Conservation (phyloP, 2,329 filamentous ascomycete species). For the Cladophialophora chaetospira region DNA sequence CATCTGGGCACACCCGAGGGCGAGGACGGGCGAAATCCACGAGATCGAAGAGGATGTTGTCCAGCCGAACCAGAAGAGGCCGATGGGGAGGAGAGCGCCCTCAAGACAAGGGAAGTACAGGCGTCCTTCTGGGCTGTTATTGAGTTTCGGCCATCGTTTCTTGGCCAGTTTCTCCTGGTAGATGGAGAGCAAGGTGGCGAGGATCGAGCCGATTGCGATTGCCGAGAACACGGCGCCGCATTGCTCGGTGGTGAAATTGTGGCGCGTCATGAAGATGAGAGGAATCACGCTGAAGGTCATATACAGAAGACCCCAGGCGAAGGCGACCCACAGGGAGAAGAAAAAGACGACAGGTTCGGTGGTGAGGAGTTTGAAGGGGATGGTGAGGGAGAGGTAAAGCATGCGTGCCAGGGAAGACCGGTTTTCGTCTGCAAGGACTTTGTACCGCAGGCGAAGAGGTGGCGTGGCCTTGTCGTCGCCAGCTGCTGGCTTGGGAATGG, state of each 20-base stretch:
- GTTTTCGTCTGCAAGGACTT: slow-evolving; percentile 28
- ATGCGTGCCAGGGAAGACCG: slow-evolving; percentile 29
- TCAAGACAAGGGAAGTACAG: slow-evolving; percentile 83
- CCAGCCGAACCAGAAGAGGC: slow-evolving; percentile 80
- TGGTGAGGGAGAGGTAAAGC: slow-evolving; percentile 31
- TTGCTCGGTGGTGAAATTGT: slow-evolving; percentile 68
- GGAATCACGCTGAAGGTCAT: slow-evolving; percentile 80
- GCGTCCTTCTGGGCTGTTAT: slow-evolving; percentile 67
- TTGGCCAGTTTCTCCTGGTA: slow-evolving; percentile 60
- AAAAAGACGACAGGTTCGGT: slow-evolving; percentile 66
- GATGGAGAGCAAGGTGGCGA: slow-evolving; percentile 70
- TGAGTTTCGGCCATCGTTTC: slow-evolving; percentile 38
- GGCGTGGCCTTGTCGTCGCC: slow-evolving; percentile 18
- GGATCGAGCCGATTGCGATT: slow-evolving; percentile 66
- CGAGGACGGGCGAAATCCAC: slow-evolving; percentile 72
- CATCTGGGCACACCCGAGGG: slow-evolving; percentile 74
- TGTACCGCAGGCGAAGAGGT: slow-evolving; percentile 26
- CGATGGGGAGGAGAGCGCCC: slow-evolving; percentile 72
- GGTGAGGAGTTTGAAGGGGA: slow-evolving; percentile 53
- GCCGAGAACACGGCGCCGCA: slow-evolving; percentile 73
- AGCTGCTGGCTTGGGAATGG: slow-evolving; percentile 58
- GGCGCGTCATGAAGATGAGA: slow-evolving; percentile 69
- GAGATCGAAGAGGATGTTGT: slow-evolving; percentile 57
- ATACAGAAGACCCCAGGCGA: slow-evolving; percentile 88
- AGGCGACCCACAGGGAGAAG: slow-evolving; percentile 87